phyloP scores from a whole-genome alignment of 306 rosid genomes.

The Potentilla sterilis region DNA sequence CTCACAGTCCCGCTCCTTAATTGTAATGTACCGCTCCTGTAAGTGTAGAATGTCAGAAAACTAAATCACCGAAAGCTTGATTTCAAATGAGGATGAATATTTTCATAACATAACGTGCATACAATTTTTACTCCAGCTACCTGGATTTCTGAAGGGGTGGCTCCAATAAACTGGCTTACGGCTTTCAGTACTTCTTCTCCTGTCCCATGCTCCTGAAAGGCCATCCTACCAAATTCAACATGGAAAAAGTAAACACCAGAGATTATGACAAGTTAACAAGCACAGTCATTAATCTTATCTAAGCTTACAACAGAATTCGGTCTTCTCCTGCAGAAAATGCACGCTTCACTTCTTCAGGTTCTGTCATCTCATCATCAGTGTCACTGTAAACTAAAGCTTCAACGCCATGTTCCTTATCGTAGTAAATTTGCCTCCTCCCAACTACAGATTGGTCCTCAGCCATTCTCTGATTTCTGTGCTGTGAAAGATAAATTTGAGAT shows the following conservation, averaged over 20 bases:
- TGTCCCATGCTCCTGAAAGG: constrained; percentile 75
- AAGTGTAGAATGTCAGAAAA: constrained; percentile 23
- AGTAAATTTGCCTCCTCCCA: constrained; percentile 92
- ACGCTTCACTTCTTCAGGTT: constrained; percentile 75
- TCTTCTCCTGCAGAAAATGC: constrained; percentile 84
- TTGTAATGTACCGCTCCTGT: constrained; percentile 69
- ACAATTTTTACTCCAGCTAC: constrained; percentile 42
- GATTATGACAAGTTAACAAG: background rate
- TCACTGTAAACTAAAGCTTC: constrained; percentile 94
- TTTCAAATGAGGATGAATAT: constrained; percentile 7
- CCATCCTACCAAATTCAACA: constrained; percentile 62
- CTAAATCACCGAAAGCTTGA: background rate
- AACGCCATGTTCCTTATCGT: constrained; percentile 71
- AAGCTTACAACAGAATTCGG: constrained; percentile 63
- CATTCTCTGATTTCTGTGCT: constrained; percentile 98
- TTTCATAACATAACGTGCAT: constrained; percentile 18
- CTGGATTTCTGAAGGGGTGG: constrained; percentile 65
- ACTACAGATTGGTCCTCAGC: constrained; percentile 95
- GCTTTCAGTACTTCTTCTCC: constrained; percentile 61
- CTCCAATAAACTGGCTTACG: constrained; percentile 76
- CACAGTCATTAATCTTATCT: constrained; percentile 12
- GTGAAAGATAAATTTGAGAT: constrained; percentile 53
- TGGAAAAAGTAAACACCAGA: constrained; percentile 1
- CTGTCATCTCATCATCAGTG: constrained; percentile 86
- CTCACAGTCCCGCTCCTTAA: constrained; percentile 51